Base-by-base conservation (phyloP, 257 asterid species). In the Solanum ahanhuiri region DNA sequence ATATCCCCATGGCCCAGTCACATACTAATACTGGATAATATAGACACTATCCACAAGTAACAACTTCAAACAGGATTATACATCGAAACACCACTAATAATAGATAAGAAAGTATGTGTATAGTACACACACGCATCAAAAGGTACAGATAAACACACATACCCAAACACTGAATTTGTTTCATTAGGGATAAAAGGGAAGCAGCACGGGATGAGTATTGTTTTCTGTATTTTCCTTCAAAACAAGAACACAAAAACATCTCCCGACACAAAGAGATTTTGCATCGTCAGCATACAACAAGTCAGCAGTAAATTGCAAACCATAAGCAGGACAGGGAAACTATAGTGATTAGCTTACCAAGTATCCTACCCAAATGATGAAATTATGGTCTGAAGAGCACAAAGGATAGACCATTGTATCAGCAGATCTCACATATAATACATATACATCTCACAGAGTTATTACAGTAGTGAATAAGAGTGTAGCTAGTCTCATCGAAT, bases 391-490 rank as follows among this genome's bases (percentile, higher is more conserved):
- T 48, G 30, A 81, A 17, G 30, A 81, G 69, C 84, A 48, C 43
- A 48, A 81, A 30, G 58, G 28, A 81, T 28, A 81, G 20, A 48
- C 84, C 43, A 81, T 30, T 25, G 84, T 81, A 81, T 48, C 67
- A 81, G 41, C 18, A 81, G 30, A 28, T 81, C 43, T 81, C 84
- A 81, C 30, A 81, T 81, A 48, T 81, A 81, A 81, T 81, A 48
- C 84, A 81, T 81, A 81, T 81, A 81, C 84, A 81, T 81, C 69
- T 81, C 84, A 81, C 84, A 81, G 9, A 81, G 41, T 81, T 81
- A 48, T 81, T 81, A 81, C 69, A 48, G 43, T 48, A 81, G 67
- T 28, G 84, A 81, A 45, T 23, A 81, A 48, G 84, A 81, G 67
- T 81, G 57, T 81, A 81, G 84, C 84, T 51, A 48, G 67, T 81